Conservation (phyloP, 345 rosid genomes). For the Clarkia xantiana region DNA sequence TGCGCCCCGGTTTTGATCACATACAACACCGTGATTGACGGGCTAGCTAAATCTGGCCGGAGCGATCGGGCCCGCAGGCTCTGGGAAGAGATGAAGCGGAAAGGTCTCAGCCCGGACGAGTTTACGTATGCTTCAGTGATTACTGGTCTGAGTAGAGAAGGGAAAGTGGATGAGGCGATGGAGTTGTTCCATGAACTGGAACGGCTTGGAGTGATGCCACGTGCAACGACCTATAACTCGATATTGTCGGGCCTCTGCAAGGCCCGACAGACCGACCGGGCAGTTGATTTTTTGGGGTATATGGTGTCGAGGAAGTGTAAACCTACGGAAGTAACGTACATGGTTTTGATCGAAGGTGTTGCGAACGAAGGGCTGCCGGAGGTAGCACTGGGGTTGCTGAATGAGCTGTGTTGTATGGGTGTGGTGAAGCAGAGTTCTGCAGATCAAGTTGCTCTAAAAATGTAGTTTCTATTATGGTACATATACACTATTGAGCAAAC, state of each 20-base stretch:
- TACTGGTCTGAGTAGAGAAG: conserved; percentile 70
- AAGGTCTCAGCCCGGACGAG: conserved; percentile 64
- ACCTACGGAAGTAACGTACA: conserved; percentile 69
- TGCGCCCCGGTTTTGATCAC: conserved; percentile 71
- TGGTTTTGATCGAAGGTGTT: conserved; percentile 72
- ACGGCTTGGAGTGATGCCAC: conserved; percentile 49
- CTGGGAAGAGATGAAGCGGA: conserved; percentile 57
- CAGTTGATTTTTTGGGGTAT: conserved; percentile 70
- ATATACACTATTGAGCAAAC: no score
- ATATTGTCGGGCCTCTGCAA: conserved; percentile 70
- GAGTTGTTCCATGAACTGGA: conserved; percentile 63
- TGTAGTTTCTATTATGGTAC: no score
- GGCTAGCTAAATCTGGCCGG: conserved; percentile 69
- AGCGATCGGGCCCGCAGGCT: conserved; percentile 56
- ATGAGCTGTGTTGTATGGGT: conserved; percentile 55
- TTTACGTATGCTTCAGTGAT: conserved; percentile 69
- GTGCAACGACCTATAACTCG: conserved; percentile 55
- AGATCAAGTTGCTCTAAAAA: no score
- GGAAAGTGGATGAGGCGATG: conserved; percentile 67
- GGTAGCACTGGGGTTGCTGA: conserved; percentile 58
- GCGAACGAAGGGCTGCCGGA: conserved; percentile 67
- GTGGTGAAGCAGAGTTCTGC: conserved; percentile 8
- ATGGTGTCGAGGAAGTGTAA: conserved; percentile 69
- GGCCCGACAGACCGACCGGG: conserved; percentile 51
- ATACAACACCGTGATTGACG: conserved; percentile 75